Percentiles rank a stretch among this genome's conserved stretches.
These are phyloP conservation scores for Chloranthus sessilifolius DNA, from an alignment of 164 flowering plant species.

Conservation along the genomic window DNA sequence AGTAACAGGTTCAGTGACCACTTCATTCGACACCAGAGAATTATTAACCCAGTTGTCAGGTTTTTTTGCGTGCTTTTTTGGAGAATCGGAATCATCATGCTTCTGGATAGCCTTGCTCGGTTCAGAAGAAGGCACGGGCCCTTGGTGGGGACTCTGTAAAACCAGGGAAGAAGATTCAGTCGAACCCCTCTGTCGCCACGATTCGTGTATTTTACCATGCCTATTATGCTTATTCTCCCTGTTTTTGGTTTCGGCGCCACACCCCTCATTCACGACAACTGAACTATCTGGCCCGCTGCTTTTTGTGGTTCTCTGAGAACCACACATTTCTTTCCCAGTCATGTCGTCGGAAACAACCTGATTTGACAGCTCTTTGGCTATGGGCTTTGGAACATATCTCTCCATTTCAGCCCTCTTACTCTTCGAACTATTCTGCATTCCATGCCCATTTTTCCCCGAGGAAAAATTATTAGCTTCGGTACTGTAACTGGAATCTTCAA, in stretches of 20 bases:
- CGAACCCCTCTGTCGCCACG: conserved; percentile 63
- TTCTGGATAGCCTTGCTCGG: conserved; percentile 23
- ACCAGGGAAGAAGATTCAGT: conserved; percentile 23
- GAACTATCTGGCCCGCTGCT: conserved; percentile 20
- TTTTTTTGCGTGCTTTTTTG: conserved; percentile 24
- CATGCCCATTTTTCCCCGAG: conserved; percentile 30
- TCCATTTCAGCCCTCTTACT: conserved; percentile 94
- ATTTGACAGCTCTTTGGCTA: conserved; percentile 82
- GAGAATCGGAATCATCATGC: conserved; percentile 19
- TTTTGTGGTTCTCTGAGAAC: conserved; percentile 18
- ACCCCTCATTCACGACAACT: conserved; percentile 22
- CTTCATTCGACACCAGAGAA: conserved; percentile 18
- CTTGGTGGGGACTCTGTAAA: conserved; percentile 28
- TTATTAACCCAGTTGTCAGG: conserved; percentile 30
- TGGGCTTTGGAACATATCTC: conserved; percentile 91
- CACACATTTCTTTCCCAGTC: conserved; percentile 19
- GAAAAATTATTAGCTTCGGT: conserved; percentile 24
- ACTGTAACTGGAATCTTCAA: conserved; percentile 33
- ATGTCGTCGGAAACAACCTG: conserved; percentile 32
- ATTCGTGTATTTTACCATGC: conserved; percentile 51
- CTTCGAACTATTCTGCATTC: conserved; percentile 46
- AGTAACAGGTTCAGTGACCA: conserved; percentile 14
- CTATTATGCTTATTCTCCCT: conserved; percentile 45
- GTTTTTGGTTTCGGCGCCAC: conserved; percentile 28
- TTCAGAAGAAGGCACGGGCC: conserved; percentile 18